These are phyloP conservation scores for Leccinum broughii DNA, from an alignment of 768 basidiomycete genomes.

Conservation along the genomic window DNA sequence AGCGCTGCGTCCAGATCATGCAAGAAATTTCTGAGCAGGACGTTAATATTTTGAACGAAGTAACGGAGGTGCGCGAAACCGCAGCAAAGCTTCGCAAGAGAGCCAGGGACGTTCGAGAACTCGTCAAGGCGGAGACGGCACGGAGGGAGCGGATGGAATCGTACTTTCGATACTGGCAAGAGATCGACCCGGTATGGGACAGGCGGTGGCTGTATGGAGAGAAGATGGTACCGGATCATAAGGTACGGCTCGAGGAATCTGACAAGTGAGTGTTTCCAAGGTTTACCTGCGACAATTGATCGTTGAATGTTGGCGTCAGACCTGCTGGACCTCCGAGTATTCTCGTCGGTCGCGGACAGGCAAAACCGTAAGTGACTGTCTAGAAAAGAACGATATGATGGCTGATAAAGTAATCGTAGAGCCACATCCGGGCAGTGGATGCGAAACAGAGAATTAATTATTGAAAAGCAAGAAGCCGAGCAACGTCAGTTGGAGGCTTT, in stretches of 20 bases:
- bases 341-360: neutral
- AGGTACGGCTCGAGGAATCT: neutral
- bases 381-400: neutral
- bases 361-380: constrained; percentile 7
- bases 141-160: constrained; percentile 29
- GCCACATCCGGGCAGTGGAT: constrained; percentile 6
- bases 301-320: neutral
- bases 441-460: constrained; percentile 10
- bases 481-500: constrained; percentile 10
- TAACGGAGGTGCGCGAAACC: constrained; percentile 9
- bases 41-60: constrained; percentile 11
- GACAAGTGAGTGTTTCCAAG: constrained; percentile 4
- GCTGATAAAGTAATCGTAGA: neutral
- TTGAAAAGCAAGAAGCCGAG: constrained; percentile 18
- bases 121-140: constrained; percentile 24
- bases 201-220: constrained; percentile 28
- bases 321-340: constrained; percentile 12
- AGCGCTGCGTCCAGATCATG: constrained; percentile 30
- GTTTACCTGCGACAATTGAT: neutral
- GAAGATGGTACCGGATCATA: neutral
- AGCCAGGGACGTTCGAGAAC: constrained; percentile 24
- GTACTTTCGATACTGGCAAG: constrained; percentile 30
- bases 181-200: constrained; percentile 25
- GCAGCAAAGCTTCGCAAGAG: constrained; percentile 22
- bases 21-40: constrained; percentile 23